Percentiles rank a stretch among this genome's conserved stretches.
These are phyloP conservation scores for Arachnopeziza araneosa DNA, from an alignment of 2,329 filamentous ascomycete species.

Conservation along the genomic window DNA sequence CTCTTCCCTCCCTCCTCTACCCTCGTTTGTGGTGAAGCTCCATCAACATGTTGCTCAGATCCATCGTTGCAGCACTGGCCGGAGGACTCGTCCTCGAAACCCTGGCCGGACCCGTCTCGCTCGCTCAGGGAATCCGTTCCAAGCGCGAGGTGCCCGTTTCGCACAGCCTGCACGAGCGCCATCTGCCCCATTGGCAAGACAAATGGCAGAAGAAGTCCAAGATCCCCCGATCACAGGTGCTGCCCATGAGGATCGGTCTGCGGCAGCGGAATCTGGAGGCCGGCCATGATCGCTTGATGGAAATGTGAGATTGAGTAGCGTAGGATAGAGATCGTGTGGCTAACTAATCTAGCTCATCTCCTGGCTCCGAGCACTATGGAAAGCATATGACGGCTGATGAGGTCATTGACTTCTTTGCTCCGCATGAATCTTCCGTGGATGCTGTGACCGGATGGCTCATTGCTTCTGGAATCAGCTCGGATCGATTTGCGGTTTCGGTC, in stretches of 20 bases:
- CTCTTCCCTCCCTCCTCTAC: neutral
- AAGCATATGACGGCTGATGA: conserved; percentile 30
- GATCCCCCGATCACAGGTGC: conserved; percentile 14
- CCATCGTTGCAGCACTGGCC: conserved; percentile 14
- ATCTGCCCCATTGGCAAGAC: conserved; percentile 15
- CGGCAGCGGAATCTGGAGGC: conserved; percentile 40
- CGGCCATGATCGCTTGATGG: conserved; percentile 39
- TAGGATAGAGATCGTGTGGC: neutral
- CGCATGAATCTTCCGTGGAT: conserved; percentile 26
- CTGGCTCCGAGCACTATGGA: conserved; percentile 33
- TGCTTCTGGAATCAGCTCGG: conserved; percentile 28
- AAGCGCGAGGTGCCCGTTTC: conserved; percentile 18
- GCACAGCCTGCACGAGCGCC: conserved; percentile 21
- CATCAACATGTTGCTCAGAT: conserved; percentile 14
- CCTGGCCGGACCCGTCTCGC: conserved; percentile 13
- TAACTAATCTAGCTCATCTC: conserved; percentile 30
- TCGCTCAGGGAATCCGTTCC: neutral
- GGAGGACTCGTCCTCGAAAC: conserved; percentile 15
- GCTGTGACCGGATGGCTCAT: conserved; percentile 31
- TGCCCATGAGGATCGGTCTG: conserved; percentile 42
- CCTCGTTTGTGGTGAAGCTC: neutral
- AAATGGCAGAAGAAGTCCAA: conserved; percentile 20
- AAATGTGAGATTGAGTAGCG: conserved; percentile 25
- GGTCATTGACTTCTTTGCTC: conserved; percentile 33
- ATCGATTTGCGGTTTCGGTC: conserved; percentile 29